These are phyloP conservation scores for Sclerotinia borealis DNA, from an alignment of 2,329 filamentous ascomycete genomes.

Conservation along the genomic window DNA sequence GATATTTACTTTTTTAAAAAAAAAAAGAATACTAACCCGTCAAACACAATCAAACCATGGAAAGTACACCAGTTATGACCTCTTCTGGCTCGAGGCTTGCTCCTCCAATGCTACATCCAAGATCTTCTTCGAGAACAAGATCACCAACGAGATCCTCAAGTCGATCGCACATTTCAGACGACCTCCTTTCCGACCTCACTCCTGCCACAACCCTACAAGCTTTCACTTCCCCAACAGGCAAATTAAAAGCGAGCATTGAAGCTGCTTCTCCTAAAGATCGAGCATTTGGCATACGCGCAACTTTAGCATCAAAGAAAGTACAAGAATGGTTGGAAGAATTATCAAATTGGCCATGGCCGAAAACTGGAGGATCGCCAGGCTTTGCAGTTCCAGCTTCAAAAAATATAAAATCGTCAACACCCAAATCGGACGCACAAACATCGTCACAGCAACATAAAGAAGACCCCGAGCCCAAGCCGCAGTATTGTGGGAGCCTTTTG, in stretches of 20 bases:
- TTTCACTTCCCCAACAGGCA: constrained; percentile 47
- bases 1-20: constrained; percentile 3
- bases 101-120: constrained; percentile 19
- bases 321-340: constrained; percentile 73
- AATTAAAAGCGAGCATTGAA: constrained; percentile 54
- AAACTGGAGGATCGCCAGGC: constrained; percentile 43
- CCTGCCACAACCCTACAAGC: constrained; percentile 56
- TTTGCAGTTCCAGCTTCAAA: constrained; percentile 46
- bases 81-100: constrained; percentile 21
- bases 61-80: constrained; percentile 19
- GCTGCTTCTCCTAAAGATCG: constrained; percentile 59
- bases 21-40: constrained; percentile 19
- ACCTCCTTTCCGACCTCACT: constrained; percentile 55
- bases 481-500: constrained; percentile 57
- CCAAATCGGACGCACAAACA: background rate
- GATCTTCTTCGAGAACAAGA: constrained; percentile 14
- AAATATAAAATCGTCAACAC: constrained; percentile 36
- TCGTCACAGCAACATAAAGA: constrained; percentile 10
- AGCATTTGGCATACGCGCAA: constrained; percentile 65
- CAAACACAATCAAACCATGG: constrained; percentile 20
- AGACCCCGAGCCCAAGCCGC: constrained; percentile 15
- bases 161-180: constrained; percentile 37
- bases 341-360: constrained; percentile 51
- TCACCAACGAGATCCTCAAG: constrained; percentile 24
- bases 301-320: constrained; percentile 63